Evolutionary conservation across 2,329 filamentous ascomycete genomes (phyloP).

Genomic region (Lojkania enalia): DNA sequence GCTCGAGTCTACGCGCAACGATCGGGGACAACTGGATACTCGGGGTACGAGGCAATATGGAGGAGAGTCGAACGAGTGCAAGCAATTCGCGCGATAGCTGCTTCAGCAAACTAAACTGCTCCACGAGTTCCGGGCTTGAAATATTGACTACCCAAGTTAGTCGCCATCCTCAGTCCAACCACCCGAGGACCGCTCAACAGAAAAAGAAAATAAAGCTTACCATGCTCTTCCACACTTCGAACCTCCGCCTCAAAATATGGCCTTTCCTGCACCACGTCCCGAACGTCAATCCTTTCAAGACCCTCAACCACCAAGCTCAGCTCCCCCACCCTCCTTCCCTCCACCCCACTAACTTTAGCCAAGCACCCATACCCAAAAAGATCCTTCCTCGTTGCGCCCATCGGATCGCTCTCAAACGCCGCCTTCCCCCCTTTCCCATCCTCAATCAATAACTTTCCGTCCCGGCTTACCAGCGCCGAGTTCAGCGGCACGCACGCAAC

Average conservation of each 20-base stretch:
- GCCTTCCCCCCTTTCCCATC: constrained; percentile 53
- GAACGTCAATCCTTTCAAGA: constrained; percentile 73
- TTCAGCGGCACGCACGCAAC: constrained; percentile 86
- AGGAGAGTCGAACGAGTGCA: constrained; percentile 79
- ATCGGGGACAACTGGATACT: constrained; percentile 73
- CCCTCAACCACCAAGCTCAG: constrained; percentile 88
- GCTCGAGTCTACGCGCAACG: constrained; percentile 82
- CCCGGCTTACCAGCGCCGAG: constrained; percentile 71
- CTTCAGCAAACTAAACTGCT: constrained; percentile 80
- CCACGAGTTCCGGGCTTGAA: constrained; percentile 59
- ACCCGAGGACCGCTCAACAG: background rate
- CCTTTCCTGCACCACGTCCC: constrained; percentile 73
- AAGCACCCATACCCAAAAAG: constrained; percentile 83
- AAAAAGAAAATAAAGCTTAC: constrained; percentile 52
- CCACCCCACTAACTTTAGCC: constrained; percentile 54
- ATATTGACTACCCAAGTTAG: constrained; percentile 27
- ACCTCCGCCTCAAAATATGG: constrained; percentile 88
- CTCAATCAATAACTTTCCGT: constrained; percentile 76
- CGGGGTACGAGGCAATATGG: constrained; percentile 74
- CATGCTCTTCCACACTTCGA: constrained; percentile 68
- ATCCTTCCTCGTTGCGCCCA: constrained; percentile 57
- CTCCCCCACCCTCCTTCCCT: constrained; percentile 57
- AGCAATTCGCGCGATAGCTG: constrained; percentile 83
- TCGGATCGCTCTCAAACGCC: constrained; percentile 55
- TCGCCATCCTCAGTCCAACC: background rate